Evolutionary conservation across 2,329 filamentous ascomycete genomes (phyloP), one percentile per base, ranked within the genome.

Genomic region (Stachybotrys echinatus): DNA sequence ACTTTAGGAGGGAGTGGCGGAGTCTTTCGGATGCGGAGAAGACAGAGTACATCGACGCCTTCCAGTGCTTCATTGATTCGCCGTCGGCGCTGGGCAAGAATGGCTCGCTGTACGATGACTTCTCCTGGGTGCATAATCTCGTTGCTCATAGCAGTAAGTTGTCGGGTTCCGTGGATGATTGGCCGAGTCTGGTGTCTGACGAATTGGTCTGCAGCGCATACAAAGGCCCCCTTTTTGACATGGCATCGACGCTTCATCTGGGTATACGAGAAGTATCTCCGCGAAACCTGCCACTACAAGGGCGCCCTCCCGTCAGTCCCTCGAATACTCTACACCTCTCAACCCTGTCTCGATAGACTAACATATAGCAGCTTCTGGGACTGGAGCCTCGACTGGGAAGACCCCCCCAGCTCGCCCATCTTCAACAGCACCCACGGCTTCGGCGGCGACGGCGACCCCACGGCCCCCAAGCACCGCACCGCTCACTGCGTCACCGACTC

Each of bases 351-450:
- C n/a, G n/a, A n/a, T n/a, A n/a, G n/a, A 7, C 42, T 23, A 12
- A 23, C 6, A 22, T 6, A 6, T 43, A 10, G n/a, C 18, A 46
- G 44, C 18, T 46, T 19, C 27, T 46, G 44, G 50, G 50, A 52
- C 47, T 57, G 55, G 55, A 50, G 46, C 14, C 51, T 55, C 3
- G 55, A 57, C 47, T 55, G 53, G 53, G 50, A 52, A 37, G 34
- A 57, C 20, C 47, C 53, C 5, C 46, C 51, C 19, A 49, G 40
- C 20, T 57, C 55, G 17, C 51, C 55, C 3, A 52, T 57, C 12
- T 57, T 50, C 39, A 49, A 51, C 47, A 46, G 44, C 43, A n/a
- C 38, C 2, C 42, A 42, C 3, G 55, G 55, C 17, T 57, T 54
- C 47, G 55, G 55, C 5, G 53, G 55, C 23, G 48, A 55, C 31